Conservation (phyloP, 2,329 filamentous ascomycete genomes). For the Stagonosporopsis vannaccii region DNA sequence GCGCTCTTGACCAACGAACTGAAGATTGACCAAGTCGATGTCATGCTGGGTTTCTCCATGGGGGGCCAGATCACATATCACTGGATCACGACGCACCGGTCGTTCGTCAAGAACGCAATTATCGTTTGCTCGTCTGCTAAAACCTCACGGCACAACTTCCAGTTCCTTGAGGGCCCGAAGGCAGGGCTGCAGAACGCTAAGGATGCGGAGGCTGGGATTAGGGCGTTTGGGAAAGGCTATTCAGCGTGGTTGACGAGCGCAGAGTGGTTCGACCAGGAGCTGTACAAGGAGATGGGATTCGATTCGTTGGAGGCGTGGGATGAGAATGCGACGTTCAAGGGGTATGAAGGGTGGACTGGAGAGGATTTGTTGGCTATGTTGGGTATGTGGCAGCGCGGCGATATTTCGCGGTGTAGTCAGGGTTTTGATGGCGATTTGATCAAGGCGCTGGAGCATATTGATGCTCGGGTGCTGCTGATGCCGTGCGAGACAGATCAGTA, state of each 20-base stretch:
- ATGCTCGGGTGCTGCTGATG: slow-evolving; percentile 50
- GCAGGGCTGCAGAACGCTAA: slow-evolving; percentile 55
- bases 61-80: slow-evolving; percentile 63
- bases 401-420: slow-evolving; percentile 44
- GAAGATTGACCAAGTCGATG: slow-evolving; percentile 53
- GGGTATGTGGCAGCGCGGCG: slow-evolving; percentile 54
- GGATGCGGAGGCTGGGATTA: slow-evolving; percentile 47
- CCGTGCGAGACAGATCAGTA: slow-evolving; percentile 52
- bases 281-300: slow-evolving; percentile 47
- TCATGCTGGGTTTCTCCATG: slow-evolving; percentile 65
- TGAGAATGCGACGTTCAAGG: slow-evolving; percentile 30
- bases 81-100: slow-evolving; percentile 59
- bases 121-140: slow-evolving; percentile 60
- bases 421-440: slow-evolving; percentile 35
- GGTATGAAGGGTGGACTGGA: slow-evolving; percentile 40
- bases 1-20: slow-evolving; percentile 52
- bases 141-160: slow-evolving; percentile 61
- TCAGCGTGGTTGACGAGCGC: slow-evolving; percentile 52
- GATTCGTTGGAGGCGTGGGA: slow-evolving; percentile 34
- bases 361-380: slow-evolving; percentile 50
- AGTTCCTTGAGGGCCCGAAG: slow-evolving; percentile 63
- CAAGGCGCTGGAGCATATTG: slow-evolving; percentile 46
- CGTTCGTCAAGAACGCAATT: slow-evolving; percentile 53
- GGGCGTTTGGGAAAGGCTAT: slow-evolving; percentile 51
- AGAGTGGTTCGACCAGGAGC: slow-evolving; percentile 51